Percentiles rank a stretch among this genome's conserved stretches.
Evolutionary conservation across 805 yeast genomes (phyloP).

Genomic region (Hanseniaspora nectarophila): DNA sequence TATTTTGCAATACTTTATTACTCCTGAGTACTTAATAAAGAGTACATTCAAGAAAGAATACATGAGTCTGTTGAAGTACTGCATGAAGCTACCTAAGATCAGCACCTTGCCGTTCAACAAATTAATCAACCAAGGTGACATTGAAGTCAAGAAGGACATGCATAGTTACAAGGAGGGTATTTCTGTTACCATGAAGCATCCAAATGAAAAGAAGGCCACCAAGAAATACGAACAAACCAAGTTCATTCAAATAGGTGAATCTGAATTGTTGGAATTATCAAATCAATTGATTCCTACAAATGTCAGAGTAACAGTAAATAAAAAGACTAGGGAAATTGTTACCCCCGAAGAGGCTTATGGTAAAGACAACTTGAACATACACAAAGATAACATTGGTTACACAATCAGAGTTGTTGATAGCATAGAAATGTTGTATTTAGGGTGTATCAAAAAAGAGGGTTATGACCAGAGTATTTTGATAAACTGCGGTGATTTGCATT

Average conservation of each 20-base stretch:
- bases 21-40: constrained; percentile 70
- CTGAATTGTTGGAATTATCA: constrained; percentile 44
- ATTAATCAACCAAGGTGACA: constrained; percentile 28
- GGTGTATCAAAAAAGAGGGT: constrained; percentile 52
- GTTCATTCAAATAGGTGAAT: constrained; percentile 64
- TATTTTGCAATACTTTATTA: constrained; percentile 65
- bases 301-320: constrained; percentile 71
- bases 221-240: constrained; percentile 52
- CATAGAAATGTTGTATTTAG: constrained; percentile 58
- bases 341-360: constrained; percentile 59
- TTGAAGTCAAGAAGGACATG: constrained; percentile 25
- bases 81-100: constrained; percentile 57
- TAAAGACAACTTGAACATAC: constrained; percentile 42
- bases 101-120: constrained; percentile 66
- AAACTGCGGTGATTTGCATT: constrained; percentile 54
- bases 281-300: constrained; percentile 58
- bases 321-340: constrained; percentile 48
- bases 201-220: constrained; percentile 21
- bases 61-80: constrained; percentile 43
- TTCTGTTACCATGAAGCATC: constrained; percentile 33
- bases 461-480: constrained; percentile 57
- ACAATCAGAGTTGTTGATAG: constrained; percentile 54
- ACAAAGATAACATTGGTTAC: constrained; percentile 53
- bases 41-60: constrained; percentile 44
- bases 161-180: constrained; percentile 47